phyloP scores from a whole-genome alignment of 768 basidiomycete species.

The Mycena sanguinolenta region DNA sequence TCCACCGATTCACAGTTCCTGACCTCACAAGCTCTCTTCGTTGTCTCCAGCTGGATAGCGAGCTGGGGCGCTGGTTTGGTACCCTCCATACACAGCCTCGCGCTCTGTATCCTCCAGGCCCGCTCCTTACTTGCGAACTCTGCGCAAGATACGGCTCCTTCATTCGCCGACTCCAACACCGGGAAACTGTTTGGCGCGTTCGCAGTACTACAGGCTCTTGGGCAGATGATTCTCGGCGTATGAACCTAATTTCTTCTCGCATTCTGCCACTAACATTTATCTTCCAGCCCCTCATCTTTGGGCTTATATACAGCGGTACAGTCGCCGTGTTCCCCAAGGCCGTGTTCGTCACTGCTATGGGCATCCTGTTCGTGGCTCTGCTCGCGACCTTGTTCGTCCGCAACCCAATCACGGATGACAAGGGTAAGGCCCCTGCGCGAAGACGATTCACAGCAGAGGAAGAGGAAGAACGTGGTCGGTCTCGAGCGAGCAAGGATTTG shows the following conservation, averaged over 20 bases:
- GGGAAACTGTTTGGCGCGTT: slow-evolving; percentile 82
- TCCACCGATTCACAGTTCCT: slow-evolving; percentile 26
- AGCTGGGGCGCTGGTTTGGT: slow-evolving; percentile 74
- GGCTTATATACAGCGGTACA: slow-evolving; percentile 76
- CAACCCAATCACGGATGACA: slow-evolving; percentile 50
- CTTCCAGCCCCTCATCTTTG: slow-evolving; percentile 77
- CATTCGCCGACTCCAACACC: slow-evolving; percentile 45
- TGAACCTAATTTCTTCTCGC: slow-evolving; percentile 34
- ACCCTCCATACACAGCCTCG: slow-evolving; percentile 80
- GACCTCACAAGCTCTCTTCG: slow-evolving; percentile 64
- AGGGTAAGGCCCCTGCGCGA: slow-evolving; percentile 20
- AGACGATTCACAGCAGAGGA: slow-evolving; percentile 28
- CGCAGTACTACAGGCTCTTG: slow-evolving; percentile 76
- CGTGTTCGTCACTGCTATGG: slow-evolving; percentile 72
- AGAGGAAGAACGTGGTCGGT: slow-evolving; percentile 59
- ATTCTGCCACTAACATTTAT: neutral
- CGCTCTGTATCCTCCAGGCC: slow-evolving; percentile 71
- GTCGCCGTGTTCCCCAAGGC: slow-evolving; percentile 79
- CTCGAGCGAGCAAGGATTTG: slow-evolving; percentile 62
- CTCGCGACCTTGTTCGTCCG: slow-evolving; percentile 54
- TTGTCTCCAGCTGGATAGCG: slow-evolving; percentile 69
- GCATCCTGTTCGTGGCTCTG: slow-evolving; percentile 59
- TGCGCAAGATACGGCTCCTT: slow-evolving; percentile 27
- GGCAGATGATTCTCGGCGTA: slow-evolving; percentile 74
- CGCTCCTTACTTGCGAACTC: slow-evolving; percentile 50